Evolutionary conservation across 805 yeast species (phyloP), one percentile per base, ranked within the genome.

Genomic region (Ogataea corticis): DNA sequence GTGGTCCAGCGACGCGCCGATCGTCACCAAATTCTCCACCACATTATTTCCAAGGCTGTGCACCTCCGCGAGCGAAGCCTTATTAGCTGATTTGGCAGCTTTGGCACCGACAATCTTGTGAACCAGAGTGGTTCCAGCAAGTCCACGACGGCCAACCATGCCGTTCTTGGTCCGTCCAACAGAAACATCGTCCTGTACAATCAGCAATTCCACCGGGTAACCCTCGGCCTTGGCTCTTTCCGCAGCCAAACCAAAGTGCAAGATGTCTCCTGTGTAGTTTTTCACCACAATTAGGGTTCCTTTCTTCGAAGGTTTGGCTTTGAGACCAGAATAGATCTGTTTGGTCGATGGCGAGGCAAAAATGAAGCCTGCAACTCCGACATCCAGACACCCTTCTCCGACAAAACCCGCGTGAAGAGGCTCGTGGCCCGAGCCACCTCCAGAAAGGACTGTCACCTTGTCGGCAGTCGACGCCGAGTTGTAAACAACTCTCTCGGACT

Each of bases 391-490:
- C 40, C 95, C 95, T 12, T 80, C 74, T 11, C 97, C 97, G 17
- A 91, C 90, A 63, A 82, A 91, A 0, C 96, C 97, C 7, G 87
- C 91, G 59, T 92, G 97, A 3, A 90, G 74, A 19, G 97, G 97
- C 66, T 91, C 98, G 61, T 91, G 98, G 38, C 98, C 98, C 12
- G 91, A 82, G 21, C 97, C 97, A 45, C 98, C 98, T 48, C 97
- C 97, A 28, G 96, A 82, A 21, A 91, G 69, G 40, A 91, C 59
- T 5, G 87, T 77, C 35, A 90, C 85, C 57, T 87, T 85, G 21
- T 72, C 67, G 43, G 67, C 50, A 16, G 57, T 31, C 15, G 74
- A 69, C 7, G 51, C 32, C 3, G 57, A 32, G 48, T 71, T 68
- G 62, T 67, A 77, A 10, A 80, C 73, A 4, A 82, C 84, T 48